These are phyloP conservation scores for Bromus sterilis DNA, from an alignment of 176 grass and related monocot genomes.

Conservation along the genomic window DNA sequence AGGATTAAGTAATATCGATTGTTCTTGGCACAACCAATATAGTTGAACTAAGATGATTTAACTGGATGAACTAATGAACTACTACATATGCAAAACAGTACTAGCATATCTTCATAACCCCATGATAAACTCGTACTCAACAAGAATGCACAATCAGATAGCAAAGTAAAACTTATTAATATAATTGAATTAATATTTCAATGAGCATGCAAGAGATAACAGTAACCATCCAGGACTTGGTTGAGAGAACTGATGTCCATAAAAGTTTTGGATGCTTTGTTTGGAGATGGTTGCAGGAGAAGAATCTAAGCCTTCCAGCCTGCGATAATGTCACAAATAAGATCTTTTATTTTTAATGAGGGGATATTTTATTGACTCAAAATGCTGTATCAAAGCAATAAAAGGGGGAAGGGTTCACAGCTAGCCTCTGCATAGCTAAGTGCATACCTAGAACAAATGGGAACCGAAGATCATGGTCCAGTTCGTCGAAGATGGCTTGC, in stretches of 20 bases:
- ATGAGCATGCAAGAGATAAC: background rate
- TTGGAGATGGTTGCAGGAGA: conserved; percentile 61
- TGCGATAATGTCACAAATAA: background rate
- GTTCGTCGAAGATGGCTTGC: too few relatives aligned
- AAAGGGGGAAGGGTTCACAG: too few relatives aligned
- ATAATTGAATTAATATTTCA: background rate
- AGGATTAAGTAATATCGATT: too few relatives aligned
- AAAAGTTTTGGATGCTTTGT: conserved; percentile 57
- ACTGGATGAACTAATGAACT: background rate
- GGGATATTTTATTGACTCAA: too few relatives aligned
- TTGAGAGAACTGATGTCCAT: conserved; percentile 71
- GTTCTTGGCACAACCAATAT: too few relatives aligned
- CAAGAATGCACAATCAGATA: background rate
- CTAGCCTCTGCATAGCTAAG: too few relatives aligned
- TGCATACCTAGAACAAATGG: too few relatives aligned
- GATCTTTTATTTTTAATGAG: too few relatives aligned
- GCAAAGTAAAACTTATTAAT: background rate
- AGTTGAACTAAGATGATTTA: too few relatives aligned
- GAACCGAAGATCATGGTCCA: too few relatives aligned
- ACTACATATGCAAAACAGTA: background rate
- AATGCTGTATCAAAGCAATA: too few relatives aligned
- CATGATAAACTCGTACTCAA: background rate
- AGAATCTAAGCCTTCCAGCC: conserved; percentile 70
- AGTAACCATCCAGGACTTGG: conserved; percentile 63
- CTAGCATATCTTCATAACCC: background rate